These are phyloP conservation scores for Suillus plorans DNA, from an alignment of 768 basidiomycete species.

Conservation along the genomic window DNA sequence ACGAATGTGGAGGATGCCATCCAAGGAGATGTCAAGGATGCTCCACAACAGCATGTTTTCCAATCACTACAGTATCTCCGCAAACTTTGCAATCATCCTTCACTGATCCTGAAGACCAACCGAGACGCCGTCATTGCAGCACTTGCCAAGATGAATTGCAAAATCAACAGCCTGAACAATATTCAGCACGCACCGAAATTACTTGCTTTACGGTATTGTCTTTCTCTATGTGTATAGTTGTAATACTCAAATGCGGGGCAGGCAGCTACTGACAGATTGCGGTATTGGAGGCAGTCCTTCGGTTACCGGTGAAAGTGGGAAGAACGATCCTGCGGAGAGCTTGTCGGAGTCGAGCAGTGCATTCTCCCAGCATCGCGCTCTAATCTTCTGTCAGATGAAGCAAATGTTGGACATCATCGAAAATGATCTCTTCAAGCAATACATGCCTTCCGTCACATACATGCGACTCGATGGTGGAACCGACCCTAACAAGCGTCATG, in stretches of 20 bases:
- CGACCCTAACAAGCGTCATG: slow-evolving; percentile 92
- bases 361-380: slow-evolving; percentile 95
- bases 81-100: slow-evolving; percentile 97
- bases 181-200: slow-evolving; percentile 94
- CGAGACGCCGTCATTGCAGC: slow-evolving; percentile 55
- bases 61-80: slow-evolving; percentile 95
- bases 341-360: slow-evolving; percentile 48
- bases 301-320: slow-evolving; percentile 50
- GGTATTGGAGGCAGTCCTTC: slow-evolving; percentile 71
- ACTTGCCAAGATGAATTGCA: slow-evolving; percentile 53
- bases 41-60: slow-evolving; percentile 86
- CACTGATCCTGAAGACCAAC: slow-evolving; percentile 80
- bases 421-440: slow-evolving; percentile 82
- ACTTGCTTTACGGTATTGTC: slow-evolving; percentile 78
- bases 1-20: slow-evolving; percentile 65
- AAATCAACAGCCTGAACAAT: slow-evolving; percentile 57
- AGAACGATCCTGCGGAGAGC: slow-evolving; percentile 67
- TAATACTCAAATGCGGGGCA: slow-evolving; percentile 28
- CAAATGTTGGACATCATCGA: slow-evolving; percentile 99
- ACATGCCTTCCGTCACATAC: slow-evolving; percentile 96
- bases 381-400: slow-evolving; percentile 99
- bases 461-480: slow-evolving; percentile 97
- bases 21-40: slow-evolving; percentile 35
- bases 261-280: slow-evolving; percentile 92
- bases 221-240: neutral